phyloP scores from a whole-genome alignment of 2,329 filamentous ascomycete species.

The Epichloe scottii region DNA sequence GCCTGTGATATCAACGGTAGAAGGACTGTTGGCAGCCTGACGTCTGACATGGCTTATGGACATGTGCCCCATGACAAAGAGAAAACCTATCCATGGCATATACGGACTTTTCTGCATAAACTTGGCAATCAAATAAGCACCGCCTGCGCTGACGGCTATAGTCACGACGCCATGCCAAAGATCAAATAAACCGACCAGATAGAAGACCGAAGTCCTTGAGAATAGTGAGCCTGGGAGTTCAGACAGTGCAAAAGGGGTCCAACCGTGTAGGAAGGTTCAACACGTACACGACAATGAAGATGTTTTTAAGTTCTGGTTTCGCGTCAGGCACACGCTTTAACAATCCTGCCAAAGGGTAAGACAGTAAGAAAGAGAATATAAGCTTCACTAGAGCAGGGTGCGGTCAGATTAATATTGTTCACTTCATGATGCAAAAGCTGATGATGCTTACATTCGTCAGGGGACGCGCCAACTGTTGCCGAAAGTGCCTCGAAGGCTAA shows the following conservation, averaged over 20 bases:
- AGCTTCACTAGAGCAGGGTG: constrained; percentile 62
- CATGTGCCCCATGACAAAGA: constrained; percentile 93
- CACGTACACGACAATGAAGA: constrained; percentile 64
- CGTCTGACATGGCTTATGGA: constrained; percentile 78
- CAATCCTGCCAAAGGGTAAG: constrained; percentile 78
- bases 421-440: neutral
- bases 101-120: constrained; percentile 68
- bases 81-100: constrained; percentile 96
- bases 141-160: constrained; percentile 64
- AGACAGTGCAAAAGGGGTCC: neutral
- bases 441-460: constrained; percentile 24
- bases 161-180: constrained; percentile 78
- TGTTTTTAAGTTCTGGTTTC: constrained; percentile 73
- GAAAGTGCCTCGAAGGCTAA: constrained; percentile 24
- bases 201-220: constrained; percentile 67
- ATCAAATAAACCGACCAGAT: constrained; percentile 85
- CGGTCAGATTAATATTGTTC: neutral
- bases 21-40: constrained; percentile 55
- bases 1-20: constrained; percentile 73
- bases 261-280: neutral
- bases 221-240: neutral
- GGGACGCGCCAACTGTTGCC: constrained; percentile 19
- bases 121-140: constrained; percentile 71
- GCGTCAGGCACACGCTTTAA: constrained; percentile 84
- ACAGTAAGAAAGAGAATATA: constrained; percentile 77